phyloP scores from a whole-genome alignment of 441 rosid genomes.

The Lepidium campestre region DNA sequence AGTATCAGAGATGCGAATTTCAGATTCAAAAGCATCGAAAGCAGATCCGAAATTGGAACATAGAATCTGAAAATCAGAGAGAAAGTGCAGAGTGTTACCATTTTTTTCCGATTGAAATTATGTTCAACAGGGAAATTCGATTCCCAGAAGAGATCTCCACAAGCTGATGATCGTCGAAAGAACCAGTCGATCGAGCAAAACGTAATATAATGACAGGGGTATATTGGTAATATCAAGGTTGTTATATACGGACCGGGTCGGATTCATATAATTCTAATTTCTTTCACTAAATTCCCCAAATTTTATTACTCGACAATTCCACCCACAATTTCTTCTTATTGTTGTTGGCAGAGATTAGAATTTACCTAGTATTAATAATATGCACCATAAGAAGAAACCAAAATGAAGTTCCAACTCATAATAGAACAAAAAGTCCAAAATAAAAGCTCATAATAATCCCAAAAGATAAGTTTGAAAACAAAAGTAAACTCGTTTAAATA shows the following conservation, averaged over 20 bases:
- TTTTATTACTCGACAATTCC: no score
- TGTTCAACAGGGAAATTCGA: neutral
- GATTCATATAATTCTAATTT: neutral
- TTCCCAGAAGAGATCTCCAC: slow-evolving; percentile 4
- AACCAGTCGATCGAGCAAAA: neutral
- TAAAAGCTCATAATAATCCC: neutral
- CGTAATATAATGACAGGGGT: neutral
- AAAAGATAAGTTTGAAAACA: neutral
- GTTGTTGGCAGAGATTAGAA: no score
- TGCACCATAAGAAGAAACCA: neutral
- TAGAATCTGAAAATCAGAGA: neutral
- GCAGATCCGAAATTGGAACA: slow-evolving; percentile 1
- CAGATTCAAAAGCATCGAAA: slow-evolving; percentile 8
- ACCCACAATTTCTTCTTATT: no score
- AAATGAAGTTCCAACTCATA: neutral
- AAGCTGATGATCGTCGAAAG: slow-evolving; percentile 11
- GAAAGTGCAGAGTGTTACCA: slow-evolving; percentile 12
- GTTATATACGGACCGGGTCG: neutral
- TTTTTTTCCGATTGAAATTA: neutral
- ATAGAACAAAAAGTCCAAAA: neutral
- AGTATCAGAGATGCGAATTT: neutral
- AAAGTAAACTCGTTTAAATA: neutral
- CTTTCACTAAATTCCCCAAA: no score
- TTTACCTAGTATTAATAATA: no score
- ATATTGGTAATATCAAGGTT: neutral